Evolutionary conservation across 371 early-diverging fungal genomes (phyloP), one percentile per base, ranked within the genome.

Genomic region (Haplosporangium sp.): DNA sequence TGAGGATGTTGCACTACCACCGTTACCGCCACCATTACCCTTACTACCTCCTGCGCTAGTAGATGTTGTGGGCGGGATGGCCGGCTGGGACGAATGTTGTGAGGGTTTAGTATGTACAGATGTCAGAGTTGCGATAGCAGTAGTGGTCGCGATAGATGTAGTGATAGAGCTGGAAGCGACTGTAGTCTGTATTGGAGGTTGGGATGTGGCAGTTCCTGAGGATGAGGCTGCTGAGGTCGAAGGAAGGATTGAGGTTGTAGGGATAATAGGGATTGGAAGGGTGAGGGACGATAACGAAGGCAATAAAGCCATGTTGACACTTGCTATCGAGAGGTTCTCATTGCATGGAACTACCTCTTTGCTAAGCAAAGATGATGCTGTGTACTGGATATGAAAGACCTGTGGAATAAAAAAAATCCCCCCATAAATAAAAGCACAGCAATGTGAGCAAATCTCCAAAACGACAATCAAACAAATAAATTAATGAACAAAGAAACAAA

Each of bases 301-400:
- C 27, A 27, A 52, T 45, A 17, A 20, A 20, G 20, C 55, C 27
- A 4, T 34, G 4, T 55, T 34, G 5, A 34, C 55, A 3, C 11
- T 2, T 34, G 2, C 13, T 34, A 55, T 34, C 20, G 65, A 53
- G 3, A 69, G 44, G 20, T 40, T 35, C 11, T 50, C 66, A 5
- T 10, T 42, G 50, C 75, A 75, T 15, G 42, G 50, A 2, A 61
- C 66, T 19, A 48, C 34, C 8, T 61, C 35, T 3, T 44, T 13
- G 7, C 20, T 17, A 2, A 61, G 56, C 15, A 69, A 27, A 1
- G 47, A 34, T 2, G 61, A 17, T 19, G 61, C 53, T 34, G 58
- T 50, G 37, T 69, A 75, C 55, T 65, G 40, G 0, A 75, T 19
- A 40, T 65, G 52, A 15, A 75, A 75, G 27, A 2, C 61, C 75